phyloP scores from a whole-genome alignment of 441 rosid species.

The Iberis amara region DNA sequence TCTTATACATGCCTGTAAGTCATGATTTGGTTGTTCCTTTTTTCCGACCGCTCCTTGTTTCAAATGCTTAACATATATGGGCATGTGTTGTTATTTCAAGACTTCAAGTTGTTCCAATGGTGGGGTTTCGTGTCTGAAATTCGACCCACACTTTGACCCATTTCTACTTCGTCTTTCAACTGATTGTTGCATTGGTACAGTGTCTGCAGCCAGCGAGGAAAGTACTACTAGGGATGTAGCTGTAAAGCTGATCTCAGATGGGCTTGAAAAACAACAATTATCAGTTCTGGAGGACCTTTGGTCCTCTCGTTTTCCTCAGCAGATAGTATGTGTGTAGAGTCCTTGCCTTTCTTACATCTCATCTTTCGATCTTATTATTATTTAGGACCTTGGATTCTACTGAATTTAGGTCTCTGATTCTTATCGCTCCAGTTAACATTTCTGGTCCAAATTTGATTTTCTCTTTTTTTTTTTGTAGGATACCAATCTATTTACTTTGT shows the following conservation, averaged over 20 bases:
- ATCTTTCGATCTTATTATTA: conserved; percentile 1
- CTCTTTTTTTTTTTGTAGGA: conserved; percentile 38
- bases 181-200: conserved; percentile 41
- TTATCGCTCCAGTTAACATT: conserved; percentile 4
- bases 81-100: neutral
- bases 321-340: conserved; percentile 49
- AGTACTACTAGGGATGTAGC: conserved; percentile 44
- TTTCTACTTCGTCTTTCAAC: neutral
- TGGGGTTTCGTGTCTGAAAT: neutral
- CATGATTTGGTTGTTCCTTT: conserved; percentile 8
- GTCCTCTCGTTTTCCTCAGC: conserved; percentile 54
- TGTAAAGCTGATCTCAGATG: conserved; percentile 68
- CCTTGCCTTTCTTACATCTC: conserved; percentile 2
- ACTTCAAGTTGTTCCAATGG: neutral
- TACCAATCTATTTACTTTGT: conserved; percentile 73
- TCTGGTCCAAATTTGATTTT: conserved; percentile 16
- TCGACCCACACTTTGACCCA: neutral
- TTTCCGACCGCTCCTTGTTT: conserved; percentile 2
- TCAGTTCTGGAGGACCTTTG: conserved; percentile 54
- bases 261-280: conserved; percentile 65
- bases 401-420: neutral
- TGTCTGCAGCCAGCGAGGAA: conserved; percentile 42
- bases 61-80: neutral
- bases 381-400: neutral
- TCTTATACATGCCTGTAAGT: conserved; percentile 80